phyloP scores from a whole-genome alignment of 805 yeast species.

The Wickerhamiella alocasiicola region DNA sequence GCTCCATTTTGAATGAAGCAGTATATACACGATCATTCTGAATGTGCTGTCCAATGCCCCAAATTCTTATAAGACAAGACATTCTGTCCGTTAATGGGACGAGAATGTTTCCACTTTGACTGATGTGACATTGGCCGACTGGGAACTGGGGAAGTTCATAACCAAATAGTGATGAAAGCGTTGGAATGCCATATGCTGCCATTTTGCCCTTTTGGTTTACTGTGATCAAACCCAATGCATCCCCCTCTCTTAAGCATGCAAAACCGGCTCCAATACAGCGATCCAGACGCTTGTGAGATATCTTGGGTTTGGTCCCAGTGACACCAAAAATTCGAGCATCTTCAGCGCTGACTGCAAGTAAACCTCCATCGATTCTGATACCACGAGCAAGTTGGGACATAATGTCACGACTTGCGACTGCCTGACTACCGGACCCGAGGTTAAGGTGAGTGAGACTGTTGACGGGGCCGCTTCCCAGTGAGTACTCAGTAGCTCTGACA shows the following conservation, averaged over 20 bases:
- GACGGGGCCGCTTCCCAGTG: constrained; percentile 42
- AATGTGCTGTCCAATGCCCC: constrained; percentile 32
- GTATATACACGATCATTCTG: constrained; percentile 49
- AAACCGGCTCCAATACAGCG: constrained; percentile 44
- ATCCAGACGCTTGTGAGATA: constrained; percentile 50
- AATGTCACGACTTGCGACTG: constrained; percentile 46
- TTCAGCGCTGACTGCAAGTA: constrained; percentile 42
- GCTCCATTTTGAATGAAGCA: constrained; percentile 48
- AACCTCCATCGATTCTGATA: constrained; percentile 44
- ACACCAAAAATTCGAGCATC: constrained; percentile 47
- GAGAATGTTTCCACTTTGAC: constrained; percentile 29
- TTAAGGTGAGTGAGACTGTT: constrained; percentile 46
- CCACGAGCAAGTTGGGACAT: constrained; percentile 53
- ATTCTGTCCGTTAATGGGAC: constrained; percentile 42
- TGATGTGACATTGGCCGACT: constrained; percentile 25
- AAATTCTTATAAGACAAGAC: constrained; percentile 42
- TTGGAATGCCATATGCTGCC: constrained; percentile 20
- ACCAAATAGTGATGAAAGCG: constrained; percentile 16
- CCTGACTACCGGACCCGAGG: constrained; percentile 47
- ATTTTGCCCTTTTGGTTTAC: constrained; percentile 17
- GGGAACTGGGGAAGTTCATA: constrained; percentile 15
- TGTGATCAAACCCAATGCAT: constrained; percentile 30
- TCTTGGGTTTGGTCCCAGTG: constrained; percentile 46
- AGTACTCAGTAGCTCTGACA: constrained; percentile 36
- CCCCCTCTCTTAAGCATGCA: constrained; percentile 34